Evolutionary conservation across 139 green algal species (phyloP).

Genomic region (Chlorella sp.): DNA sequence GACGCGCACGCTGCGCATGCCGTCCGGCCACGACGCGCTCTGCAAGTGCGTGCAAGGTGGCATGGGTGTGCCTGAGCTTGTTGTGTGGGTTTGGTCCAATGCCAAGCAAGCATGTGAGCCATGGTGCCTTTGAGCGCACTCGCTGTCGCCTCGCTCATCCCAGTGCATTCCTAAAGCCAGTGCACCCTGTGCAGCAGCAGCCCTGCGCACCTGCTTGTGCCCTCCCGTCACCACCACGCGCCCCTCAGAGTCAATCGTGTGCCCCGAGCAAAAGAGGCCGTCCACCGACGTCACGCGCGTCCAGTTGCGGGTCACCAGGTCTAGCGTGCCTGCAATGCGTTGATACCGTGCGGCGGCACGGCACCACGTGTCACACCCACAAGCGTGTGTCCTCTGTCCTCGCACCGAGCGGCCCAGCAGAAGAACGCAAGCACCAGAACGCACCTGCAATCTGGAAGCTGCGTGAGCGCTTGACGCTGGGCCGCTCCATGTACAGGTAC

Average conservation of each 20-base stretch:
- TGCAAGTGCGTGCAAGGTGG: neutral
- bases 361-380: too few relatives aligned
- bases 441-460: neutral
- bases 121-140: too few relatives aligned
- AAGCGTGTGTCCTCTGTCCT: too few relatives aligned
- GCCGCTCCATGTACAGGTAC: conserved; percentile 34
- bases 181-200: too few relatives aligned
- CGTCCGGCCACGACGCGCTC: conserved; percentile 1
- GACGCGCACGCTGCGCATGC: conserved; percentile 19
- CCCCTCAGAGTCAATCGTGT: neutral
- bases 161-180: too few relatives aligned
- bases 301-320: neutral
- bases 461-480: conserved; percentile 15
- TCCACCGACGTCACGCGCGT: neutral
- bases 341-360: too few relatives aligned
- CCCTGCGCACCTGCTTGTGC: conserved; percentile 6
- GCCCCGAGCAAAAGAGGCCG: conserved; percentile 11
- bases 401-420: too few relatives aligned
- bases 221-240: neutral
- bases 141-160: too few relatives aligned
- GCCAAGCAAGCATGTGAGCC: too few relatives aligned
- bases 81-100: too few relatives aligned
- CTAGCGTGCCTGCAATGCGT: conserved; percentile 12
- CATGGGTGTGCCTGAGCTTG: too few relatives aligned
- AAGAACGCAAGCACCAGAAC: too few relatives aligned